Evolutionary conservation across 2,329 filamentous ascomycete species (phyloP).

Genomic region (Cercospora sp.): DNA sequence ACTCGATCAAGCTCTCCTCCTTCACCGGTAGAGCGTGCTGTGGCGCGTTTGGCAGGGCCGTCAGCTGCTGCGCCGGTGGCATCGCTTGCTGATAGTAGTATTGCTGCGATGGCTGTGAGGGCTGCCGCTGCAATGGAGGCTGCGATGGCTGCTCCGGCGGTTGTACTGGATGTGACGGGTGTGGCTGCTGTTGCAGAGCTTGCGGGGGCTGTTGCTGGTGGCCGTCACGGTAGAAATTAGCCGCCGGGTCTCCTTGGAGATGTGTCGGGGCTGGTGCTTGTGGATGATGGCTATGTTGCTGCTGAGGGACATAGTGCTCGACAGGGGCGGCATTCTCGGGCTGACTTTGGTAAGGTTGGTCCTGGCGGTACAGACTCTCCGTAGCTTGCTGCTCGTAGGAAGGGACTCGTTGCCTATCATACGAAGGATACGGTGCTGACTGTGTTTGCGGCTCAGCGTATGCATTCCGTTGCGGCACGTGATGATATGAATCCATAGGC

Average conservation of each 20-base stretch:
- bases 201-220: slow-evolving; percentile 32
- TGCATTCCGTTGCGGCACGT: slow-evolving; percentile 17
- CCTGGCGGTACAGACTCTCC: slow-evolving; percentile 34
- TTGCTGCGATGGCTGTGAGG: slow-evolving; percentile 27
- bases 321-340: slow-evolving; percentile 12
- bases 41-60: slow-evolving; percentile 38
- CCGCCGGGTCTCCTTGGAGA: slow-evolving; percentile 52
- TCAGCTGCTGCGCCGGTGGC: slow-evolving; percentile 28
- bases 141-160: slow-evolving; percentile 20
- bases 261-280: slow-evolving; percentile 35
- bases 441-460: slow-evolving; percentile 45
- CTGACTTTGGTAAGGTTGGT: slow-evolving; percentile 38
- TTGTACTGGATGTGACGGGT: slow-evolving; percentile 15
- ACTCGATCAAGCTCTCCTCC: slow-evolving; percentile 41
- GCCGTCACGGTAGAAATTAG: slow-evolving; percentile 58
- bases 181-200: slow-evolving; percentile 18
- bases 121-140: slow-evolving; percentile 24
- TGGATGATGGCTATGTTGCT: slow-evolving; percentile 30
- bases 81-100: slow-evolving; percentile 23
- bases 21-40: slow-evolving; percentile 35
- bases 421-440: slow-evolving; percentile 38
- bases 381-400: slow-evolving; percentile 33
- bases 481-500: slow-evolving; percentile 47
- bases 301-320: slow-evolving; percentile 13
- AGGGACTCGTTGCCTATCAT: slow-evolving; percentile 32